Evolutionary conservation across 345 rosid genomes (phyloP), one percentile per base, ranked within the genome.

Genomic region (Angophora floribunda): DNA sequence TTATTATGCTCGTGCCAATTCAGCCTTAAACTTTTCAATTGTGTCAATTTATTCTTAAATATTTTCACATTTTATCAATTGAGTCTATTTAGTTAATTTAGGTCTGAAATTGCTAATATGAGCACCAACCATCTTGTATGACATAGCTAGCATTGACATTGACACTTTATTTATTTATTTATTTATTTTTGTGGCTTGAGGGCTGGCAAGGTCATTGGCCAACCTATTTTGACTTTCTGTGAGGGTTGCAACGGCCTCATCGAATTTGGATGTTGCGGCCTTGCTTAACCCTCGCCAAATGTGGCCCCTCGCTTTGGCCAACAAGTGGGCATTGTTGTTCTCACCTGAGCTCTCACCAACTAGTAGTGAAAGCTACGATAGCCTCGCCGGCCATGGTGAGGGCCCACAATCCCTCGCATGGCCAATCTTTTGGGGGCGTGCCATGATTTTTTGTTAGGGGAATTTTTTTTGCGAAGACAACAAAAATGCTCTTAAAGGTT

Each of bases 111-210:
- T 55, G 1, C 22, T 55, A 2, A 55, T 0, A 0, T 55, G 28
- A 0, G 19, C 9, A 55, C 21, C 11, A 1, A 1, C 4, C 21
- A 21, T 55, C 2, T 0, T 55, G 19, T 5, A 0, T 55, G 11
- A 21, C 0, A 21, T 22, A 55, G 0, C 0, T 1, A 1, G 22
- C 0, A 2, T 22, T 52, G 22, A 55, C 0, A 55, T 21, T 10
- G 9, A 21, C 12, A 55, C 9, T 7, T 53, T 49, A 6, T 49
- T 19, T 19, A 1, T 7, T 7, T 53, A 52, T 0, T 53, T 53
- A 5, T 19, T 53, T 53, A 21, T 7, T 52, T 52, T 55, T 21
- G 26, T 7, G 59, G 11, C 26, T 21, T 55, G 26, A 55, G 59
- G 5, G 0, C 26, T 55, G 21, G 10, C 26, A 3, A 55, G 59